These are phyloP conservation scores for Clitoria ternatea DNA, from an alignment of 306 rosid genomes.

Conservation along the genomic window DNA sequence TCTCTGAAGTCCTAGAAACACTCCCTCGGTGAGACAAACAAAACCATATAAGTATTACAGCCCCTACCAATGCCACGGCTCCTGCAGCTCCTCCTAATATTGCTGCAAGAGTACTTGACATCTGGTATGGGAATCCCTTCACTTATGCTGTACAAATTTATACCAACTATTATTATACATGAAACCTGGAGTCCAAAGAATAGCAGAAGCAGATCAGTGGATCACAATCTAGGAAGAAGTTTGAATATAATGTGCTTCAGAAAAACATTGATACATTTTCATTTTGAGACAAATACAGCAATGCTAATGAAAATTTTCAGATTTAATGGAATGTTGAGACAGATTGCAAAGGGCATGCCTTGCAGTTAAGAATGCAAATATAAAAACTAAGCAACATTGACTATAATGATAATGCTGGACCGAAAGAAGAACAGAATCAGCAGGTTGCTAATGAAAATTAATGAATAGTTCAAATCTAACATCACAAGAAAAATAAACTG, in stretches of 20 bases:
- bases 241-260: conserved; percentile 20
- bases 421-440: background rate
- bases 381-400: background rate
- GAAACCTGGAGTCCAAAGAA: conserved; percentile 48
- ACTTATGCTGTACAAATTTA: conserved; percentile 45
- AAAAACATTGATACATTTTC: background rate
- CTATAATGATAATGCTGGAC: conserved; percentile 25
- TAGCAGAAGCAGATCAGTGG: no score
- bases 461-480: background rate
- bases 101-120: conserved; percentile 93
- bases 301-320: background rate
- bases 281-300: background rate
- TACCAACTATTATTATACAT: conserved; percentile 36
- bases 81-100: conserved; percentile 94
- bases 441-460: background rate
- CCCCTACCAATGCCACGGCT: conserved; percentile 88
- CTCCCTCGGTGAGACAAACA: conserved; percentile 48
- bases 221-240: conserved; percentile 35
- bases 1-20: conserved; percentile 75
- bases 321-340: background rate
- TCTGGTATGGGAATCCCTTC: conserved; percentile 54
- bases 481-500: background rate
- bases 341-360: conserved; percentile 16
- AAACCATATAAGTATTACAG: conserved; percentile 55
- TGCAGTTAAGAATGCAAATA: conserved; percentile 20